phyloP scores from a whole-genome alignment of 2,329 filamentous ascomycete species.

The Pseudogymnoascus sp. region DNA sequence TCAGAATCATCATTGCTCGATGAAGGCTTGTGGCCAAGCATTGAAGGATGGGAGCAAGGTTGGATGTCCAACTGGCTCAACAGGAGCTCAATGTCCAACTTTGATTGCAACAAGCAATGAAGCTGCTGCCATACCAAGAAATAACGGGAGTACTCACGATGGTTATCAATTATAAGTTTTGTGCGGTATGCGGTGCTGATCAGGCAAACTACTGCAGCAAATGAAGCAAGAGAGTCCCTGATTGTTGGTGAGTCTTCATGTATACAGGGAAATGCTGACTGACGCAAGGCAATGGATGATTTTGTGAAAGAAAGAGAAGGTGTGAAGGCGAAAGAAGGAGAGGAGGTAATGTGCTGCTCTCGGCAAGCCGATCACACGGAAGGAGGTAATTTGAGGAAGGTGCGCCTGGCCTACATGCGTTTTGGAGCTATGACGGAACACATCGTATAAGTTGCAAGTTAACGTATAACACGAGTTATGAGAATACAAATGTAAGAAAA shows the following conservation, averaged over 20 bases:
- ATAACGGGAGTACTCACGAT: background rate
- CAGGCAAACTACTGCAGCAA: conserved; percentile 2
- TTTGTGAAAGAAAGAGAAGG: conserved; percentile 7
- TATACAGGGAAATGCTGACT: background rate
- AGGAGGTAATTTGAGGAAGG: background rate
- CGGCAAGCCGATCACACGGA: background rate
- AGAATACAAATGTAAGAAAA: background rate
- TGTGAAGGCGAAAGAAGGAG: background rate
- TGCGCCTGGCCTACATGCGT: background rate
- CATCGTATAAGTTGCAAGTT: background rate
- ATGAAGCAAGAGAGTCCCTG: background rate
- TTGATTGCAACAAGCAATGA: background rate
- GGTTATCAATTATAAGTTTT: background rate
- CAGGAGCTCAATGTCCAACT: background rate
- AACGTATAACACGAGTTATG: background rate
- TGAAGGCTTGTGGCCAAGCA: background rate
- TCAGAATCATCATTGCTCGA: background rate
- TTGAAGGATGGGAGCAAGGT: background rate
- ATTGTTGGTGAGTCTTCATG: conserved; percentile 1
- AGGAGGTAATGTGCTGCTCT: background rate
- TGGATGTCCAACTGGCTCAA: background rate
- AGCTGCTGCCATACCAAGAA: background rate
- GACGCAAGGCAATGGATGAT: background rate
- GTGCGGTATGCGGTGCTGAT: background rate
- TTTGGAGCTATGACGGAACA: background rate